Evolutionary conservation across 1,284 basidiomycete genomes (phyloP).

Genomic region (Mycena citricolor): DNA sequence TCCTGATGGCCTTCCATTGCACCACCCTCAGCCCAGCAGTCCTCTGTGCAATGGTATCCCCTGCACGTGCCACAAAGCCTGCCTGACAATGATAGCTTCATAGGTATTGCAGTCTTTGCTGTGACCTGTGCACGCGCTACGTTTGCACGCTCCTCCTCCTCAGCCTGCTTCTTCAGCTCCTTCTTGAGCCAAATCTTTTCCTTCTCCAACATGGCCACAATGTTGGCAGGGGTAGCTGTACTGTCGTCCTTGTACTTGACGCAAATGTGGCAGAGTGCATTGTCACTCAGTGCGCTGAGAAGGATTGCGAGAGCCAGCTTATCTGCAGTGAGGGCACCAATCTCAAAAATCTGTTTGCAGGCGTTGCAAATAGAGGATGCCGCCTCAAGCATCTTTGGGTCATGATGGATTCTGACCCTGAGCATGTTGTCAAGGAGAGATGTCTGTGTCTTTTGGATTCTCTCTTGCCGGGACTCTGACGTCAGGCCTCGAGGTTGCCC

Average conservation of each 20-base stretch:
- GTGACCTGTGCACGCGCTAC: neutral
- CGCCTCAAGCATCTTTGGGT: too few species aligned
- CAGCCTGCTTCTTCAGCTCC: too few species aligned
- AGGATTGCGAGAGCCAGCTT: neutral
- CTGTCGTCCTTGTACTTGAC: neutral
- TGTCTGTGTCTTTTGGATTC: too few species aligned
- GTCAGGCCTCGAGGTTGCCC: too few species aligned
- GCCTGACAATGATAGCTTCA: too few species aligned
- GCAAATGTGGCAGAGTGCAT: neutral
- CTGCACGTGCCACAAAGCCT: constrained; percentile 4
- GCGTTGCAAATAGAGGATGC: constrained; percentile 6
- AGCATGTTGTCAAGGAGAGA: too few species aligned
- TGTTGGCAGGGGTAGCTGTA: neutral
- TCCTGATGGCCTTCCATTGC: constrained; percentile 5
- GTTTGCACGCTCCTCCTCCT: neutral
- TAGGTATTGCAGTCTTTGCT: neutral
- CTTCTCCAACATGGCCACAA: constrained; percentile 1
- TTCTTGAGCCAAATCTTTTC: neutral
- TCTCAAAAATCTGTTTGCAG: constrained; percentile 4
- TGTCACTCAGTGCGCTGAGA: neutral
- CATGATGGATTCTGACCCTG: too few species aligned
- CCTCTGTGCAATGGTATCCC: neutral
- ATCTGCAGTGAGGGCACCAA: neutral
- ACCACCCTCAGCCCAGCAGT: constrained; percentile 5
- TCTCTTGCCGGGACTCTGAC: too few species aligned